phyloP scores from a whole-genome alignment of 495 filamentous ascomycete species.

The Aspergillus panamensis region DNA sequence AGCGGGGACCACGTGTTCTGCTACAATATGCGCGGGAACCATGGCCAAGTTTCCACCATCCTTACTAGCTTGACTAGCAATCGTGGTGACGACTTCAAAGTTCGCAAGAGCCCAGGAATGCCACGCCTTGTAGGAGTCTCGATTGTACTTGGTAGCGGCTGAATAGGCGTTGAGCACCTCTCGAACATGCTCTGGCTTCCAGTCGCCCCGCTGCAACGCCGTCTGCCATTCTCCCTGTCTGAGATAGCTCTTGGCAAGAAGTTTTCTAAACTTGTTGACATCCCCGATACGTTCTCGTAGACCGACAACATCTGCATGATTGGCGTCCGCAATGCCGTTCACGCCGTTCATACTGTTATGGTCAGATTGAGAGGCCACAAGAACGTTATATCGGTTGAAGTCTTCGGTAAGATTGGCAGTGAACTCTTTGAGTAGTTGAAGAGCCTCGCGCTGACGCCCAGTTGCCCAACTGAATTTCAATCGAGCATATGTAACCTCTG shows the following conservation, averaged over 20 bases:
- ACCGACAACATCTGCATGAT: conserved; percentile 34
- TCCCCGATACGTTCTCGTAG: conserved; percentile 44
- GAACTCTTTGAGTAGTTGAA: conserved; percentile 78
- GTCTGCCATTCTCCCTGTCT: conserved; percentile 97
- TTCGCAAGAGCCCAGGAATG: conserved; percentile 99
- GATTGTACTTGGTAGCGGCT: conserved; percentile 86
- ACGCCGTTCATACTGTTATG: conserved; percentile 53
- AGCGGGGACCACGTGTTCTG: conserved; percentile 89
- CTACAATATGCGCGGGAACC: conserved; percentile 61
- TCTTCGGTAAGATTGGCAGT: conserved; percentile 73
- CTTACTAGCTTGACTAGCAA: conserved; percentile 58
- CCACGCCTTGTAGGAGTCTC: conserved; percentile 97
- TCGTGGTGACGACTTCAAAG: conserved; percentile 90
- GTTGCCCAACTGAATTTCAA: conserved; percentile 94
- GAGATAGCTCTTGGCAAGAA: conserved; percentile 92
- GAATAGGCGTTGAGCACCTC: conserved; percentile 79
- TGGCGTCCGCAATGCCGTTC: conserved; percentile 54
- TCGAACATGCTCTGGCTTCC: conserved; percentile 66
- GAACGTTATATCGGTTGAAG: conserved; percentile 57
- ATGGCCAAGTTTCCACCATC: conserved; percentile 45
- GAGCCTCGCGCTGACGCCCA: conserved; percentile 64
- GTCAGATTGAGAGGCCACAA: conserved; percentile 44
- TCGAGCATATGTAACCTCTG: conserved; percentile 83
- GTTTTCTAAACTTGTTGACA: conserved; percentile 51
- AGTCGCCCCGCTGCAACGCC: conserved; percentile 74